Percentiles rank a stretch among this genome's conserved stretches.
These are phyloP conservation scores for Juncus effusus DNA, from an alignment of 176 grass and related monocot genomes.

Conservation along the genomic window DNA sequence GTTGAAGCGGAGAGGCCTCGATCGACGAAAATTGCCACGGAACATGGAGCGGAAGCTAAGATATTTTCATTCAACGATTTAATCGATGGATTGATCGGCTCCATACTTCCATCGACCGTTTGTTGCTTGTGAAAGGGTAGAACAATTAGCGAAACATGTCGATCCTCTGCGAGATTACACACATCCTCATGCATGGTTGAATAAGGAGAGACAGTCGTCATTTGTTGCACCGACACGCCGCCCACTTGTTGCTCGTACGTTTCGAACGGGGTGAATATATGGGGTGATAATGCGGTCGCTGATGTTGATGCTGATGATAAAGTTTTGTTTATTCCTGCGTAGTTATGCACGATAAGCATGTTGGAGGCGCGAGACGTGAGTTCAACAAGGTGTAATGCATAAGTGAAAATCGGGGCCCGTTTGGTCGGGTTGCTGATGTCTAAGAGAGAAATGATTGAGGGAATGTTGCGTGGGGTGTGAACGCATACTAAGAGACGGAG, in stretches of 20 bases:
- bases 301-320: neutral
- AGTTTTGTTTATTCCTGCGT: slow-evolving; percentile 20
- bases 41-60: slow-evolving; percentile 53
- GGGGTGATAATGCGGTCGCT: slow-evolving; percentile 28
- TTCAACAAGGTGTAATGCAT: slow-evolving; percentile 89
- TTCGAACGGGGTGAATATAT: slow-evolving; percentile 78
- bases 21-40: slow-evolving; percentile 75
- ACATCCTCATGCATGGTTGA: slow-evolving; percentile 78
- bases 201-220: slow-evolving; percentile 68
- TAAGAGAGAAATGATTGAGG: slow-evolving; percentile 69
- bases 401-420: slow-evolving; percentile 82
- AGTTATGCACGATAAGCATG: slow-evolving; percentile 59
- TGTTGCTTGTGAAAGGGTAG: slow-evolving; percentile 95
- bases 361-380: slow-evolving; percentile 76
- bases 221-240: slow-evolving; percentile 65
- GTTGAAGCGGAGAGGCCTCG: slow-evolving; percentile 53
- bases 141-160: slow-evolving; percentile 68
- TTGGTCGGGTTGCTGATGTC: slow-evolving; percentile 61
- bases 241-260: slow-evolving; percentile 54
- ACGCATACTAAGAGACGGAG: slow-evolving; percentile 80
- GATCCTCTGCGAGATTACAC: slow-evolving; percentile 59
- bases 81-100: slow-evolving; percentile 48
- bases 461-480: slow-evolving; percentile 75
- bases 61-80: slow-evolving; percentile 59
- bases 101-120: slow-evolving; percentile 75